Conservation (phyloP, 208 protist genomes). For the Acanthamoeba castellanii region DNA sequence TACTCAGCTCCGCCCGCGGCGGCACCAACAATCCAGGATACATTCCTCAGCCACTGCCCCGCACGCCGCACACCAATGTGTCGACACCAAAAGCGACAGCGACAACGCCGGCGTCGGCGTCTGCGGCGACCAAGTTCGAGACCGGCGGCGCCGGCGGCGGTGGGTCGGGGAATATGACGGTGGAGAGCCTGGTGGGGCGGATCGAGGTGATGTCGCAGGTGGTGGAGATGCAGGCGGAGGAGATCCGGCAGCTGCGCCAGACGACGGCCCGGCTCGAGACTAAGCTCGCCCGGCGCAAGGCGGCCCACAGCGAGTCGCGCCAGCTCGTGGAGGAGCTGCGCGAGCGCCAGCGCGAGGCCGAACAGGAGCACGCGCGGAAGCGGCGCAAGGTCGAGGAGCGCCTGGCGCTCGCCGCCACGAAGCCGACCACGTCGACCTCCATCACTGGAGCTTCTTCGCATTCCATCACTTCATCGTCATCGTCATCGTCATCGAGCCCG, state of each 20-base stretch:
- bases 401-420: too few relatives aligned
- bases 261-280: background rate
- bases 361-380: background rate
- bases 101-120: too few relatives aligned
- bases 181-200: background rate
- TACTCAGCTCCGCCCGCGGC: too few relatives aligned
- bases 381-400: background rate
- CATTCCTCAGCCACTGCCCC: background rate
- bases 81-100: too few relatives aligned
- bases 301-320: background rate
- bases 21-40: too few relatives aligned
- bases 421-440: too few relatives aligned
- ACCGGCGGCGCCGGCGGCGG: too few relatives aligned
- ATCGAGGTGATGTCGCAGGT: background rate
- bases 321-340: background rate
- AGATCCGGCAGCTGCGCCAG: background rate
- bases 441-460: too few relatives aligned
- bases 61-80: background rate
- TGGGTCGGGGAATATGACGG: background rate
- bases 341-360: background rate
- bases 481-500: too few relatives aligned
- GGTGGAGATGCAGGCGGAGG: background rate
- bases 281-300: background rate
- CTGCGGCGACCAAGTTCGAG: too few relatives aligned
- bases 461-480: too few relatives aligned